Conservation (phyloP, 176 grass and related monocot species). For the Phragmites australis region DNA sequence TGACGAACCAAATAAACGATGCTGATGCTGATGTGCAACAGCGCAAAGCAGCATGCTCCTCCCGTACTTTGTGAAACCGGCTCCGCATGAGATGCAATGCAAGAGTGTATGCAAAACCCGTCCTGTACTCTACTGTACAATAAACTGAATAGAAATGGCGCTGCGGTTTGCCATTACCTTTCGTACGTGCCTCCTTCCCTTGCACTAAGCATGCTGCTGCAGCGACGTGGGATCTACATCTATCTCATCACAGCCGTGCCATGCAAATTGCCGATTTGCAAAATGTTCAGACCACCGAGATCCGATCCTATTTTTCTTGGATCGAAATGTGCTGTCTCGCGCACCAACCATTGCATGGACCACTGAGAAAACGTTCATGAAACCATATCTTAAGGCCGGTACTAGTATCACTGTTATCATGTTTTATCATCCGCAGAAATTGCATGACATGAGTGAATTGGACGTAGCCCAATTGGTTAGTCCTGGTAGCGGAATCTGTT, state of each 20-base stretch:
- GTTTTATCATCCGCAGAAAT: not conserved
- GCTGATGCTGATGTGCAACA: not conserved
- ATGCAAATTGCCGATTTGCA: not conserved
- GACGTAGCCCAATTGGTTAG: too few relatives aligned
- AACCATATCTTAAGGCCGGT: not conserved
- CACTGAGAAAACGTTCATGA: not conserved
- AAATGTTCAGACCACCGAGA: not conserved
- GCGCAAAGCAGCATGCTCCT: not conserved
- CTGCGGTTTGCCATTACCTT: not conserved
- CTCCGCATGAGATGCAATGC: not conserved
- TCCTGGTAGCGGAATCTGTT: too few relatives aligned
- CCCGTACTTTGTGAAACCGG: not conserved
- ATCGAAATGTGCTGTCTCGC: slow-evolving; percentile 34
- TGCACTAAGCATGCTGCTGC: not conserved
- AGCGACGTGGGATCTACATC: not conserved
- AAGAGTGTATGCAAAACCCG: not conserved
- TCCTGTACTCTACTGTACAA: not conserved
- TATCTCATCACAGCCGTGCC: not conserved
- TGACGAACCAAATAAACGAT: not conserved
- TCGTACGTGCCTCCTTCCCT: not conserved
- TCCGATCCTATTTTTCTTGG: not conserved
- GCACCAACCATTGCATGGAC: not conserved
- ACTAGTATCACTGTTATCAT: not conserved
- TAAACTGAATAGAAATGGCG: slow-evolving; percentile 17
- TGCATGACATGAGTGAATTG: not conserved